Base-by-base conservation (phyloP, 805 yeast species). In the Yarrowia deformans region DNA sequence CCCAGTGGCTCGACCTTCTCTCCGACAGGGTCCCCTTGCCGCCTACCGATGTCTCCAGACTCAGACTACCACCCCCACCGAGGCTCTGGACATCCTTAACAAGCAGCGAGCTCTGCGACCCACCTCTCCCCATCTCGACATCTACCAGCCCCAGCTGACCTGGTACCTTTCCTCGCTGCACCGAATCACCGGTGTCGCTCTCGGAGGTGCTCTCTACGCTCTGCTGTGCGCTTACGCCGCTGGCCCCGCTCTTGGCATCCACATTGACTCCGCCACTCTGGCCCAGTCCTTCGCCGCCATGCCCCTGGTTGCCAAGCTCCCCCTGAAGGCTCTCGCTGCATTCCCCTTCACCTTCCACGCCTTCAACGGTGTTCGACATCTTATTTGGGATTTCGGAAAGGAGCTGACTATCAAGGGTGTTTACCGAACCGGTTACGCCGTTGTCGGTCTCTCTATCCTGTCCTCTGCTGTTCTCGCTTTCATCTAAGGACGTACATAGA, bases 81-180 rank as follows among this genome's bases (percentile, higher is more conserved):
- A 87, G 73, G 96, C 90, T 75, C 85, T 90, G 73, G 85, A 84
- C 43, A 83, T 93, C 69, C 84, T 94, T 71, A 84, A 87, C 69
- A 87, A 88, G 68, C 98, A 94, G 83, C 88, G 99, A 80, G 85
- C 83, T 73, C 85, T 87, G 81, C 89, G 99, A 82, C 98, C 98
- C 42, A 81, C 85, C 16, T 92, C 97, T 39, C 98, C 98, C 69
- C 97, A 94, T 79, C 84, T 94, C 77, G 81, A 88, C 71, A 93
- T 95, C 77, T 94, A 94, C 83, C 84, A 93, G 82, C 96, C 96
- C 54, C 98, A 95, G 82, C 78, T 94, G 73, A 91, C 98, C 32
- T 86, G 90, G 90, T 81, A 85, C 71, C 78, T 95, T 77, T 93
- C 98, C 6, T 82, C 89, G 32, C 79, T 89, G 72, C 98, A 94